Evolutionary conservation across 2,329 filamentous ascomycete species (phyloP), one percentile per base, ranked within the genome.

Genomic region (Aphanoascus verrucosus): DNA sequence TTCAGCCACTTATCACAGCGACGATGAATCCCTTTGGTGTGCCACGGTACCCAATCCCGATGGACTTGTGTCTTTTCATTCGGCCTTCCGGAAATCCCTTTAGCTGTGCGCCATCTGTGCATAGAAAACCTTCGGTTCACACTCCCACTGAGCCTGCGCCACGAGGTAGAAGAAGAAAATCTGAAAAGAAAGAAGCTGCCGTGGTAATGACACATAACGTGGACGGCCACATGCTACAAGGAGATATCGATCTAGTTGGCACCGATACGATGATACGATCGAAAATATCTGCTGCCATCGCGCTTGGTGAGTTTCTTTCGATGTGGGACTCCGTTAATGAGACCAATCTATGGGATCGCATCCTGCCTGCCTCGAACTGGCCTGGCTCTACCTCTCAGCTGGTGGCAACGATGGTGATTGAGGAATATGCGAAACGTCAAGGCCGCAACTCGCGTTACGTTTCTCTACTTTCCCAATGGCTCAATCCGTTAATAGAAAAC

Each of bases 211-310:
- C 85, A 1, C 93, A 98, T 69, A 95, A 98, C 67, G 88, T 98
- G 15, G 93, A 98, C 67, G 93, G 90, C 8, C 90, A 94, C 61
- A 96, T 98, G 85, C 89, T 98, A 75, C 87, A 91, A 65, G 93
- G 94, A 49, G 94, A 98, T 63, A 84, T 97, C 45, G 94, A 98
- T 64, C 77, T 98, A 41, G 90, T 98, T 23, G 90, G 93, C 32
- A 80, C 86, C 62, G 93, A 98, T 56, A 84, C 84, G 5, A 81
- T 98, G 68, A 82, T 97, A 48, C 83, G 91, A 57, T 95, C 90
- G 6, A 86, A 91, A 60, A 84, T 94, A n/a, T 86, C 82, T 55
- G 88, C 90, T 11, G 87, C 91, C 17, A 83, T 80, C 63, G 93
- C 93, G 1, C 82, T 98, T 69, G 93, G 91, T 34, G 79, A 88